phyloP scores from a whole-genome alignment of 441 rosid genomes.

The Dalechampia spathulata region DNA sequence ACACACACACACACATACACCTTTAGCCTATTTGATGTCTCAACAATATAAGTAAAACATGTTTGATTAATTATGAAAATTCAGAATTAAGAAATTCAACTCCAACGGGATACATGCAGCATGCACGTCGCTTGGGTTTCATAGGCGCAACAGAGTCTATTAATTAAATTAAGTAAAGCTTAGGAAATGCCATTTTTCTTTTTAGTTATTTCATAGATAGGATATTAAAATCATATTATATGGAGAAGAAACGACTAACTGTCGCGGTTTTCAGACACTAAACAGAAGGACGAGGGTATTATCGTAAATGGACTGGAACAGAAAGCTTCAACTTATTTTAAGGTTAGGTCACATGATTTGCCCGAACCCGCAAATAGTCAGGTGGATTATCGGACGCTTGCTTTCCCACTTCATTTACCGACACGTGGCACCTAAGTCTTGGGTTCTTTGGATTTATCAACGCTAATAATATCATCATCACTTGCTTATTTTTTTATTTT shows the following conservation, averaged over 20 bases:
- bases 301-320: slow-evolving; percentile 11
- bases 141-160: too few relatives aligned
- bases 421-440: slow-evolving; percentile 28
- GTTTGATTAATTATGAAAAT: slow-evolving; percentile 14
- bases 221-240: too few relatives aligned
- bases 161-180: too few relatives aligned
- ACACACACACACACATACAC: too few relatives aligned
- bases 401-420: slow-evolving; percentile 15
- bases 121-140: slow-evolving; percentile 10
- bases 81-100: slow-evolving; percentile 3
- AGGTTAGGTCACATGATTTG: slow-evolving; percentile 45
- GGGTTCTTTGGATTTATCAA: slow-evolving; percentile 5
- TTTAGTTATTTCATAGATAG: too few relatives aligned
- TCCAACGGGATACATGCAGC: neutral
- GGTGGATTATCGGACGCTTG: slow-evolving; percentile 19
- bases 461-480: neutral
- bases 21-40: slow-evolving; percentile 2
- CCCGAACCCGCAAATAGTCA: slow-evolving; percentile 28
- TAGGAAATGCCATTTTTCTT: too few relatives aligned
- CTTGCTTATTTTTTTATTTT: neutral
- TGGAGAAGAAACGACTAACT: too few relatives aligned
- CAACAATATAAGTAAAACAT: slow-evolving; percentile 24
- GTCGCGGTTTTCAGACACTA: neutral
- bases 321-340: slow-evolving; percentile 19
- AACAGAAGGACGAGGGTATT: slow-evolving; percentile 3